A percentile compares a stretch with the other conserved stretches of the same genome.
Conservation (phyloP, 2,329 filamentous ascomycete species). For the Aspergillus quadricinctus region DNA sequence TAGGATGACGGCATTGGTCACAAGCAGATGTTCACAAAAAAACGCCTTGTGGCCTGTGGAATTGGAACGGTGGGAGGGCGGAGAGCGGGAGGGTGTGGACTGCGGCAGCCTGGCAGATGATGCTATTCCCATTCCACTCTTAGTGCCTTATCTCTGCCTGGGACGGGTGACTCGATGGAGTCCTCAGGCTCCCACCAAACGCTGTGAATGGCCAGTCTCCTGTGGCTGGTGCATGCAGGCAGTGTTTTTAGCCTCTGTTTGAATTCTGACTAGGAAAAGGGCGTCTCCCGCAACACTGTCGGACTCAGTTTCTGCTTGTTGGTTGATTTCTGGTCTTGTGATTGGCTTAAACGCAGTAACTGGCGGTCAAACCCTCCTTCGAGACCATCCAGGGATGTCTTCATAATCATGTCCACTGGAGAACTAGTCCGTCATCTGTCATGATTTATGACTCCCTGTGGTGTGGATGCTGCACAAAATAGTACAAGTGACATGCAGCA, state of each 20-base stretch:
- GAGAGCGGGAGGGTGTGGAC: background rate
- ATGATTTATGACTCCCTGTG: background rate
- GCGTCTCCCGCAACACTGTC: conserved; percentile 6
- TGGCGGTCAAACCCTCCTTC: conserved; percentile 8
- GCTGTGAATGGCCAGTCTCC: background rate
- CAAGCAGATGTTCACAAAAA: conserved; percentile 4
- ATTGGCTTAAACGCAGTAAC: conserved; percentile 6
- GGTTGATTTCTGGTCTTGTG: background rate
- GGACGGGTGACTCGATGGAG: conserved; percentile 8
- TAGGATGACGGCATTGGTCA: conserved; percentile 19
- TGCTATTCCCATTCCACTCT: background rate
- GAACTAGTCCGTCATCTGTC: background rate
- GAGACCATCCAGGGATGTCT: background rate
- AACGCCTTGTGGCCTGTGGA: background rate
- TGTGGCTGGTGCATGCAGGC: conserved; percentile 10
- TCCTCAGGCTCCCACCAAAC: conserved; percentile 2
- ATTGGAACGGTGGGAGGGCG: background rate
- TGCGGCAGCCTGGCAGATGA: conserved; percentile 7
- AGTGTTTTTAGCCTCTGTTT: conserved; percentile 4
- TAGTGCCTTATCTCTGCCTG: background rate
- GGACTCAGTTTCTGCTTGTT: conserved; percentile 4
- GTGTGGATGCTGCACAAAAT: background rate
- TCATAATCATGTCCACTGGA: background rate
- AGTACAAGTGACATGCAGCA: background rate
- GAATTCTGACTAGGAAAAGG: background rate